phyloP scores from a whole-genome alignment of 2,329 filamentous ascomycete species.

The Aspergillus sp. region DNA sequence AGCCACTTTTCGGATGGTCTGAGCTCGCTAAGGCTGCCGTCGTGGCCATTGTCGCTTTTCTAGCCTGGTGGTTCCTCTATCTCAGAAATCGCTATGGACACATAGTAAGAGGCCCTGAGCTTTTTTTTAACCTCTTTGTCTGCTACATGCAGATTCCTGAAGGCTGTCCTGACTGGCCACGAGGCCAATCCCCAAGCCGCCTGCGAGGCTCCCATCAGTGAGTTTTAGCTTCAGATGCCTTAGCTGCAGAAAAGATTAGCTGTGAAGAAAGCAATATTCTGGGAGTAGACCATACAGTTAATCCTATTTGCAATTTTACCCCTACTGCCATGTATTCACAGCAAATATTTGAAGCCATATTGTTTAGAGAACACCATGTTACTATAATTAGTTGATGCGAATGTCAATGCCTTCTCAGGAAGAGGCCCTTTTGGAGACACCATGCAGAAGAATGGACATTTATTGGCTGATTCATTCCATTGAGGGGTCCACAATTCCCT shows the following conservation, averaged over 20 bases:
- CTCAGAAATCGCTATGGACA: too few species aligned
- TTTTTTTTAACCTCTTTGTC: too few species aligned
- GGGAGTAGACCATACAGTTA: background rate
- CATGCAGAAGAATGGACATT: background rate
- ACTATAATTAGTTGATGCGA: background rate
- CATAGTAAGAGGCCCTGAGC: too few species aligned
- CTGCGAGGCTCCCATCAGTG: too few species aligned
- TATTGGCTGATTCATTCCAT: background rate
- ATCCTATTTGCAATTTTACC: slow-evolving; percentile 2
- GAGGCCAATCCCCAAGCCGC: too few species aligned
- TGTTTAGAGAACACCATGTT: background rate
- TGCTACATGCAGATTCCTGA: too few species aligned
- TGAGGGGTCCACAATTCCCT: background rate
- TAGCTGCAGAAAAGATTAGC: slow-evolving; percentile 2
- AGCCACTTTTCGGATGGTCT: too few species aligned
- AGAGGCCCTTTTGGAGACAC: background rate
- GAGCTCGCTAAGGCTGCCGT: too few species aligned
- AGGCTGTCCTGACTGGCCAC: too few species aligned
- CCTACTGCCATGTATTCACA: slow-evolving; percentile 2
- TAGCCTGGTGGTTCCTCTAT: too few species aligned
- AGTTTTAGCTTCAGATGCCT: slow-evolving; percentile 6
- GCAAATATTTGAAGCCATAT: slow-evolving; percentile 1
- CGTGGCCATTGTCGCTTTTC: too few species aligned
- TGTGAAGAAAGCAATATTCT: background rate
- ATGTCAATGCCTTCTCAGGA: background rate